These are phyloP conservation scores for Penicillium sp. DNA, from an alignment of 2,329 filamentous ascomycete species.

Conservation along the genomic window DNA sequence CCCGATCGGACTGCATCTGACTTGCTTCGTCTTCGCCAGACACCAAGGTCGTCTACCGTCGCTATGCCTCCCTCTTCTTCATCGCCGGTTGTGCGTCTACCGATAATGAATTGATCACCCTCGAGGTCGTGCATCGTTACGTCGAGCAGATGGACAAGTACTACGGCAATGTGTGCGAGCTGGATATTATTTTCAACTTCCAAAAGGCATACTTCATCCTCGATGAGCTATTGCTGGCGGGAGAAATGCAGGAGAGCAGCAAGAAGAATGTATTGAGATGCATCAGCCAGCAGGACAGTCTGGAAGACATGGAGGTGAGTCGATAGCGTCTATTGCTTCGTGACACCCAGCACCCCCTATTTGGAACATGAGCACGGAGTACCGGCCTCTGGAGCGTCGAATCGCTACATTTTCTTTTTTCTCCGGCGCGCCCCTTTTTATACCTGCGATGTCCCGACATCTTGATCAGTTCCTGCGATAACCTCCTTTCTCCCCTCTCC, in stretches of 20 bases:
- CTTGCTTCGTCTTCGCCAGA: no score
- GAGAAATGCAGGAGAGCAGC: conserved; percentile 96
- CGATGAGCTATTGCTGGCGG: conserved; percentile 86
- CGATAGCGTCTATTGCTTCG: no score
- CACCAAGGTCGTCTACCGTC: conserved; percentile 97
- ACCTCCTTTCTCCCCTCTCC: no score
- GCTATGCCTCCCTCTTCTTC: conserved; percentile 98
- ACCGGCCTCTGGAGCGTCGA: no score
- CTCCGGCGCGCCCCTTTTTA: no score
- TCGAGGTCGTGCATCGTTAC: conserved; percentile 97
- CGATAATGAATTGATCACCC: conserved; percentile 94
- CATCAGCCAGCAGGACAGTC: conserved; percentile 91
- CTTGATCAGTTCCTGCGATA: no score
- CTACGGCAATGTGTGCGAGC: conserved; percentile 98
- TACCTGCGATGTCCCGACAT: no score
- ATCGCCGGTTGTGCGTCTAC: conserved; percentile 94
- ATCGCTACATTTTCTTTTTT: no score
- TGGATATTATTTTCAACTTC: conserved; percentile 99
- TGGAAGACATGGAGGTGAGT: conserved; percentile 99
- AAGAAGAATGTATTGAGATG: conserved; percentile 97
- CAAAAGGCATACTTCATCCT: conserved; percentile 99
- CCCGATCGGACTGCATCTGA: no score
- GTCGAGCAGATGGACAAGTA: conserved; percentile 99
- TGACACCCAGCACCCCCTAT: no score
- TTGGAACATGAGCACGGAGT: no score